These are phyloP conservation scores for Phoma sp. DNA, from an alignment of 2,329 filamentous ascomycete genomes.

Conservation along the genomic window DNA sequence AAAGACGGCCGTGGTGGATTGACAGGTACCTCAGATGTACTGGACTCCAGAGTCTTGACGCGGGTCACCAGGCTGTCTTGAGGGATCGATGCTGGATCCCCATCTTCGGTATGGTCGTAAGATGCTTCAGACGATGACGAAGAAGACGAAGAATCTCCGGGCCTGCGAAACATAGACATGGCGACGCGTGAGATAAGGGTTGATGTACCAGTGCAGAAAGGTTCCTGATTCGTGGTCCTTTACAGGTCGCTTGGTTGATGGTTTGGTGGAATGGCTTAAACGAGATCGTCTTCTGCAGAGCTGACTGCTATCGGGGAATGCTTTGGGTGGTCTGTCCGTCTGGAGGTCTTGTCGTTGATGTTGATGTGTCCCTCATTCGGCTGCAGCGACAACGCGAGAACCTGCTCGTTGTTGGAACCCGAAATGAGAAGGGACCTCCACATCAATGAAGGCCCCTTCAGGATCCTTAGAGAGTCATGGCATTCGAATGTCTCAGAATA, in stretches of 20 bases:
- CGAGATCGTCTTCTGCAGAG: too few species aligned
- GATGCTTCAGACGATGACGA: slow-evolving; percentile 29
- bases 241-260: too few species aligned
- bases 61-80: slow-evolving; percentile 33
- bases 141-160: slow-evolving; percentile 39
- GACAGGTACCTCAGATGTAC: slow-evolving; percentile 21
- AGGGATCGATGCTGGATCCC: slow-evolving; percentile 19
- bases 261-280: too few species aligned
- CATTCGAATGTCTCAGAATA: slow-evolving; percentile 32
- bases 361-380: slow-evolving; percentile 20
- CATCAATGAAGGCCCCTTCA: slow-evolving; percentile 29
- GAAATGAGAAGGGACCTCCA: slow-evolving; percentile 23
- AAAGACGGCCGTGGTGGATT: slow-evolving; percentile 18
- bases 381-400: slow-evolving; percentile 28
- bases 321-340: background rate
- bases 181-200: background rate
- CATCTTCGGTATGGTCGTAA: slow-evolving; percentile 28
- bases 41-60: slow-evolving; percentile 38
- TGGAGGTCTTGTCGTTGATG: slow-evolving; percentile 7
- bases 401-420: slow-evolving; percentile 28
- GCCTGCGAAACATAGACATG: slow-evolving; percentile 46
- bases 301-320: too few species aligned
- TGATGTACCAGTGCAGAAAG: background rate
- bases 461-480: slow-evolving; percentile 10
- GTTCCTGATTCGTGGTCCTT: too few species aligned